Conservation (phyloP, 2,329 filamentous ascomycete genomes). For the Niveomyces coronatus region DNA sequence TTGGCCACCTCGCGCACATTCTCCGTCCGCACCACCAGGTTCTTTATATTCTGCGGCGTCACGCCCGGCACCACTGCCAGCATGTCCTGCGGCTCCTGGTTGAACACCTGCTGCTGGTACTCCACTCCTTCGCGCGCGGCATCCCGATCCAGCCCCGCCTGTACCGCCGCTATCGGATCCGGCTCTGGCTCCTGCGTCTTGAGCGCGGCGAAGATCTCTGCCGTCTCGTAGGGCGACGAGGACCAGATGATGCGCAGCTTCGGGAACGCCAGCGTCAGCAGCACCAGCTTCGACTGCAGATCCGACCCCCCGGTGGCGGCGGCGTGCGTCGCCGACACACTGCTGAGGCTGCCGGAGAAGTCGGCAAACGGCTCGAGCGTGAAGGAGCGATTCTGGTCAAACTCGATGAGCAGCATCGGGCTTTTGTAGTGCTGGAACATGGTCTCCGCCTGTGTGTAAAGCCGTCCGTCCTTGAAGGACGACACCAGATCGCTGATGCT, state of each 20-base stretch:
- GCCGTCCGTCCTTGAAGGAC: constrained; percentile 81
- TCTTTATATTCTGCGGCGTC: constrained; percentile 65
- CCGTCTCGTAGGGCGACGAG: constrained; percentile 85
- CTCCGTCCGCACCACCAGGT: constrained; percentile 60
- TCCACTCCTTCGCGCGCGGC: constrained; percentile 47
- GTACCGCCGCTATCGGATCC: constrained; percentile 78
- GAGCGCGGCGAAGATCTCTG: constrained; percentile 89
- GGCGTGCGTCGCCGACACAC: constrained; percentile 48
- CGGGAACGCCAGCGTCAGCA: constrained; percentile 87
- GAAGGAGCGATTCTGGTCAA: constrained; percentile 94
- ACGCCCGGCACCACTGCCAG: constrained; percentile 75
- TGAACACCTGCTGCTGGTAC: constrained; percentile 68
- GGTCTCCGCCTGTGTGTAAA: constrained; percentile 84
- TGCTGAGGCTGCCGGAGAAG: constrained; percentile 48
- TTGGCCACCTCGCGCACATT: constrained; percentile 79
- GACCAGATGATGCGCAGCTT: constrained; percentile 89
- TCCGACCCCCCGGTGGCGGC: too few relatives aligned
- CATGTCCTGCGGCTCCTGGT: constrained; percentile 84
- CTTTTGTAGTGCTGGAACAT: constrained; percentile 91
- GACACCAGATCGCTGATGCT: constrained; percentile 83
- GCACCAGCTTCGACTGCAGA: constrained; percentile 81
- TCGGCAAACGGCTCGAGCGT: constrained; percentile 77
- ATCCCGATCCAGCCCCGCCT: constrained; percentile 57
- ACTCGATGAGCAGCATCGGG: constrained; percentile 91
- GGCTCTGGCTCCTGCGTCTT: constrained; percentile 87